Evolutionary conservation across 2,329 filamentous ascomycete genomes (phyloP), one percentile per base, ranked within the genome.

Genomic region (Dothistroma pini): DNA sequence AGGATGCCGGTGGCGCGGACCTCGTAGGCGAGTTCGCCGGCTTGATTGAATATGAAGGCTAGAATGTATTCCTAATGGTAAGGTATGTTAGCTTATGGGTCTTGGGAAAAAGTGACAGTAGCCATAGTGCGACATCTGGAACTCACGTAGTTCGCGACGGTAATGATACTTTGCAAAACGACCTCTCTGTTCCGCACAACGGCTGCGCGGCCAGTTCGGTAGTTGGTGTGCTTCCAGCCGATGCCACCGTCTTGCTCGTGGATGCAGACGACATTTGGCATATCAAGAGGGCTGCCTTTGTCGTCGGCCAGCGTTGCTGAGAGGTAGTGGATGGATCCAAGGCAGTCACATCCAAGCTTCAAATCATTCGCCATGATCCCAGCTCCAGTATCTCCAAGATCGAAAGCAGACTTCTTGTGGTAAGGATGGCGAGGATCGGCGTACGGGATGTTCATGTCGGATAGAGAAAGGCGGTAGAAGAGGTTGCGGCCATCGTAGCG

Each of bases 161-260:
- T 89, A 75, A 88, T 88, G 72, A 89, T 89, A 68, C 83, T 84
- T 70, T 89, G 87, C 6, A 90, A 71, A 0, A 89, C 86, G 4
- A 89, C 75, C 70, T 89, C 86, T 29, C 87, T 80, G 64, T 83
- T 85, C 21, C 87, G 82, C 19, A 83, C 82, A 4, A 89, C 80
- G 0, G 84, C 86, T 1, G 87, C 86, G 10, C 85, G 79, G 0
- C 83, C 83, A 5, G 86, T 88, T 10, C 87, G 79, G 75, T 89
- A 88, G 73, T 90, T 89, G 54, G 86, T 89, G 75, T 90, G 87
- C 70, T 89, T 90, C 81, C 86, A 88, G 47, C 84, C 84, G 59
- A 89, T 85, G 3, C 87, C 87, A 25, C 80, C 84, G 66, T 90
- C 87, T 73, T 89, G 86, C 70, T 90, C 87, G 70, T 90, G 87